These are phyloP conservation scores for Colletotrichum neosansevieriae DNA, from an alignment of 2,329 filamentous ascomycete genomes.

Conservation along the genomic window DNA sequence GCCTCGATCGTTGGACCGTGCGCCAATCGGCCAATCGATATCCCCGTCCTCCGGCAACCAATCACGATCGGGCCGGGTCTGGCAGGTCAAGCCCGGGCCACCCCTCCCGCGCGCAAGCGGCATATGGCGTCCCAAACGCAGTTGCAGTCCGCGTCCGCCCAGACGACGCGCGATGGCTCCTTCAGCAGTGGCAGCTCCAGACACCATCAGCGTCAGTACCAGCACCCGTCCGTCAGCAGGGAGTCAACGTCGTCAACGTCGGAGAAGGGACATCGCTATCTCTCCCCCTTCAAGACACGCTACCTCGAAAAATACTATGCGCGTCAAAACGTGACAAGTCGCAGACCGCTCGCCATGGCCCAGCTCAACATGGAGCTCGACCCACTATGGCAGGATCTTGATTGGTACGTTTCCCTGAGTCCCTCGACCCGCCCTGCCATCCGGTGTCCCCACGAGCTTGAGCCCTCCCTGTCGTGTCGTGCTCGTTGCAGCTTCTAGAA, in stretches of 20 bases:
- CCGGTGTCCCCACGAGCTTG: not conserved
- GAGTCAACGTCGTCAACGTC: constrained; percentile 32
- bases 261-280: constrained; percentile 37
- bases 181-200: not conserved
- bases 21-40: constrained; percentile 27
- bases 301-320: constrained; percentile 41
- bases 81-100: constrained; percentile 21
- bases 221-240: not conserved
- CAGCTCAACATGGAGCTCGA: constrained; percentile 62
- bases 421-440: constrained; percentile 21
- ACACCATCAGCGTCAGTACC: constrained; percentile 14
- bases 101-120: constrained; percentile 11
- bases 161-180: constrained; percentile 25
- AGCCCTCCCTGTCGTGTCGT: constrained; percentile 4
- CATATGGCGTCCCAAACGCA: constrained; percentile 35
- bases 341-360: constrained; percentile 46
- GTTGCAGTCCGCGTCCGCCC: constrained; percentile 15
- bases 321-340: constrained; percentile 45
- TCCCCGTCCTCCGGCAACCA: constrained; percentile 22
- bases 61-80: constrained; percentile 16
- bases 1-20: not conserved
- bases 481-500: constrained; percentile 19
- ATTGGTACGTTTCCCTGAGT: constrained; percentile 70
- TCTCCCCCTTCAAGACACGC: constrained; percentile 42
- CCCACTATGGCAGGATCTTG: constrained; percentile 80